phyloP scores from a whole-genome alignment of 176 grass and related monocot genomes.

The Oryza nivara region DNA sequence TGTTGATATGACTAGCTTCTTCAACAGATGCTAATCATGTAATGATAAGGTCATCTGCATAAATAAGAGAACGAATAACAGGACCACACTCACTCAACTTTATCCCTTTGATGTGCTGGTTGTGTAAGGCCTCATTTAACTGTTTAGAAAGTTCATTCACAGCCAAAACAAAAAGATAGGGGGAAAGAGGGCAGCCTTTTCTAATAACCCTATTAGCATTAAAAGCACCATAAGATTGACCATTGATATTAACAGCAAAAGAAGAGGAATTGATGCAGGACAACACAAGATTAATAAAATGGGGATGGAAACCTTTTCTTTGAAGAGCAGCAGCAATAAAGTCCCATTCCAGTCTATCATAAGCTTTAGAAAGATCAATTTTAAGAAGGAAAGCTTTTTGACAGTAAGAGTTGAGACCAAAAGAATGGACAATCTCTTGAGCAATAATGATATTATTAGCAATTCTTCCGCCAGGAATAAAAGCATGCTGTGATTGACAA shows the following conservation, averaged over 20 bases:
- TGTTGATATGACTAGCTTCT: too few species aligned
- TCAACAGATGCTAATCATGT: too few species aligned
- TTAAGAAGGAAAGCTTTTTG: neutral
- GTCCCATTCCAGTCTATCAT: neutral
- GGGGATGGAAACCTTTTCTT: neutral
- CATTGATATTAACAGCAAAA: neutral
- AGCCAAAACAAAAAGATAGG: neutral
- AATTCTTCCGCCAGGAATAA: neutral
- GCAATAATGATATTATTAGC: neutral
- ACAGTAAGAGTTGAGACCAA: neutral
- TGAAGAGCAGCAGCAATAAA: neutral
- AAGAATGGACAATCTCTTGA: neutral
- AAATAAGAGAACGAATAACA: too few species aligned
- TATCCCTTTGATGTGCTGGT: too few species aligned
- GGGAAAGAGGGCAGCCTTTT: neutral
- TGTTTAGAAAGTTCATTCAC: neutral
- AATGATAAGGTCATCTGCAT: too few species aligned
- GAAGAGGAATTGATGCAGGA: neutral
- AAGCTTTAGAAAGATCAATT: neutral
- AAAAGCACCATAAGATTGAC: neutral
- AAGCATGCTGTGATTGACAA: neutral
- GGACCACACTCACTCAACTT: too few species aligned
- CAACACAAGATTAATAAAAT: neutral
- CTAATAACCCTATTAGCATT: neutral
- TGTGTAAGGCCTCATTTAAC: too few species aligned